Conservation (phyloP, 495 filamentous ascomycete genomes). For the Xylaria scruposa region DNA sequence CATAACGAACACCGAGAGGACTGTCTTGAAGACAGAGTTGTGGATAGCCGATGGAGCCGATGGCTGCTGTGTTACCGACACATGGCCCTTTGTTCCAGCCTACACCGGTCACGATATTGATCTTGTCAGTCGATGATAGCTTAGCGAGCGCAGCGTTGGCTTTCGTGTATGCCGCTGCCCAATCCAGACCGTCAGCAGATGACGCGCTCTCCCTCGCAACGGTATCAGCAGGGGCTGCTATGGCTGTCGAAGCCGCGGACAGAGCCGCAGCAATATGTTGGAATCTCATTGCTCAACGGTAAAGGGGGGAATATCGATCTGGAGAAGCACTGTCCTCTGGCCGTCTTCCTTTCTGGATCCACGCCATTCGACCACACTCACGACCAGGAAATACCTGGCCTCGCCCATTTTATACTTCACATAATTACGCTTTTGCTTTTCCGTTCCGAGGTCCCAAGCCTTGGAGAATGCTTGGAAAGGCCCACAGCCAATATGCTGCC, state of each 20-base stretch:
- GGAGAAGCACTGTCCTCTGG: background rate
- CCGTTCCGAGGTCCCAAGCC: background rate
- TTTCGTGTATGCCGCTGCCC: conserved; percentile 63
- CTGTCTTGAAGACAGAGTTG: conserved; percentile 66
- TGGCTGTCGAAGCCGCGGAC: conserved; percentile 14
- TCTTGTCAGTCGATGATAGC: conserved; percentile 64
- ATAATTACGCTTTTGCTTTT: background rate
- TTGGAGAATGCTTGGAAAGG: conserved; percentile 14
- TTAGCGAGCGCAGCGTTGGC: conserved; percentile 60
- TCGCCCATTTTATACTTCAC: conserved; percentile 25
- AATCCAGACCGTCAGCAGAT: conserved; percentile 41
- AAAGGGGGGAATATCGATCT: background rate
- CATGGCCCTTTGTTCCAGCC: conserved; percentile 71
- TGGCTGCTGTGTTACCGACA: conserved; percentile 67
- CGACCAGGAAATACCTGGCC: background rate
- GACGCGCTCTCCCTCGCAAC: conserved; percentile 19
- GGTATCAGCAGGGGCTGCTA: conserved; percentile 26
- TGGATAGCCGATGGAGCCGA: conserved; percentile 61
- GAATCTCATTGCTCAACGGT: conserved; percentile 17
- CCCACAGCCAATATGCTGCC: conserved; percentile 19
- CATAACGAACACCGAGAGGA: conserved; percentile 59
- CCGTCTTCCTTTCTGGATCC: background rate
- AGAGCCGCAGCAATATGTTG: conserved; percentile 25
- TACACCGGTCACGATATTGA: conserved; percentile 66
- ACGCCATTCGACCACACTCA: background rate